These are phyloP conservation scores for Pleodorina starrii DNA, from an alignment of 139 green algal genomes.

Conservation along the genomic window DNA sequence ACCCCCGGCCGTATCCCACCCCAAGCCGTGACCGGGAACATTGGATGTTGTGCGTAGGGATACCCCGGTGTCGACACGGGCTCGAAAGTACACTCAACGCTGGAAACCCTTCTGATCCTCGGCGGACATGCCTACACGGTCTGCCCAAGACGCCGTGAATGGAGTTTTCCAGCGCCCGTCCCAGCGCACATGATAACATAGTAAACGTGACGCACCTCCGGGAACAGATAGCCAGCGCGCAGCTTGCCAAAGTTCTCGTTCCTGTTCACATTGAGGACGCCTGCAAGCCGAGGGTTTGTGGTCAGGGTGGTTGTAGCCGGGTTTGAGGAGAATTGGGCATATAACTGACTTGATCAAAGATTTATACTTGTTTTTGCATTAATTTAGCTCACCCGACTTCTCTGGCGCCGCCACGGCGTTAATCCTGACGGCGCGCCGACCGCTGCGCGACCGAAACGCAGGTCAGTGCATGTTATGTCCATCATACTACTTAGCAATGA, in stretches of 20 bases:
- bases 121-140: too few species aligned
- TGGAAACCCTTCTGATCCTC: too few species aligned
- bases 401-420: conserved; percentile 19
- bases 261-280: conserved; percentile 64
- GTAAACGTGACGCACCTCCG: conserved; percentile 92
- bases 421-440: conserved; percentile 19
- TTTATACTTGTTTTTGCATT: neutral
- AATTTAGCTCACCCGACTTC: conserved; percentile 3
- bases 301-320: neutral
- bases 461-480: too few species aligned
- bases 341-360: neutral
- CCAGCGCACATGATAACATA: neutral
- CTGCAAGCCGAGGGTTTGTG: conserved; percentile 27
- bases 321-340: neutral
- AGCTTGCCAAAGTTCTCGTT: conserved; percentile 99
- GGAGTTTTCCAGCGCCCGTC: too few species aligned
- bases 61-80: too few species aligned
- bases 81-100: too few species aligned
- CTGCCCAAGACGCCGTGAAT: too few species aligned
- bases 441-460: neutral
- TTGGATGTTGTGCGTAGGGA: too few species aligned
- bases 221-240: conserved; percentile 99
- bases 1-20: too few species aligned
- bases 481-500: neutral
- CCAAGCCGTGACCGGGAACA: too few species aligned